These are phyloP conservation scores for Trametes sp. DNA, from an alignment of 1,284 basidiomycete species.

Conservation along the genomic window DNA sequence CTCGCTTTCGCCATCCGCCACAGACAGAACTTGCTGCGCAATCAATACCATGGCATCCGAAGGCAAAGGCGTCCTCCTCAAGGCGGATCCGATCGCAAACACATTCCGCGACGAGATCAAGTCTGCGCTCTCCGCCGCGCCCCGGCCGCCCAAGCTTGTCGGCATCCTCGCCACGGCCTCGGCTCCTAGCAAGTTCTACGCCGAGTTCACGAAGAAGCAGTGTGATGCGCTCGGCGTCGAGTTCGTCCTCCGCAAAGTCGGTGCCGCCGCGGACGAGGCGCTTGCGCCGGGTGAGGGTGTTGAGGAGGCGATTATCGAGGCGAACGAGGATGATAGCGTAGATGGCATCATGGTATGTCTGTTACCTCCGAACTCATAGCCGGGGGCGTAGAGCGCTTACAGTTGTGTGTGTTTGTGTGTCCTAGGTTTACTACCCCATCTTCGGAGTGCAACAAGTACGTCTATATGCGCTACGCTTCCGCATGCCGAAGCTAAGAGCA, in stretches of 20 bases:
- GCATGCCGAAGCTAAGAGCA: conserved; percentile 3
- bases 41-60: conserved; percentile 24
- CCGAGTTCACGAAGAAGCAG: conserved; percentile 93
- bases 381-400: conserved; percentile 6
- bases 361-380: not conserved
- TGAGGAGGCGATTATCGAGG: conserved; percentile 94
- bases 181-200: conserved; percentile 89
- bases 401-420: conserved; percentile 7
- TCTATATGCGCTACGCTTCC: conserved; percentile 10
- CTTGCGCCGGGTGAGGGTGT: conserved; percentile 74
- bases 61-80: conserved; percentile 78
- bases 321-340: conserved; percentile 86
- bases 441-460: conserved; percentile 85
- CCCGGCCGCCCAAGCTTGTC: conserved; percentile 78
- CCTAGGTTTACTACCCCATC: conserved; percentile 92
- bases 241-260: conserved; percentile 82
- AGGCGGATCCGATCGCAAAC: conserved; percentile 75
- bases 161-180: conserved; percentile 92
- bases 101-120: conserved; percentile 76
- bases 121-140: conserved; percentile 48
- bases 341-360: conserved; percentile 93
- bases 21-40: not conserved
- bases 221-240: conserved; percentile 90
- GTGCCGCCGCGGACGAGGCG: conserved; percentile 62
- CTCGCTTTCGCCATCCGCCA: not conserved